Conservation (phyloP, 83 land plant species). For the Picea mariana region DNA sequence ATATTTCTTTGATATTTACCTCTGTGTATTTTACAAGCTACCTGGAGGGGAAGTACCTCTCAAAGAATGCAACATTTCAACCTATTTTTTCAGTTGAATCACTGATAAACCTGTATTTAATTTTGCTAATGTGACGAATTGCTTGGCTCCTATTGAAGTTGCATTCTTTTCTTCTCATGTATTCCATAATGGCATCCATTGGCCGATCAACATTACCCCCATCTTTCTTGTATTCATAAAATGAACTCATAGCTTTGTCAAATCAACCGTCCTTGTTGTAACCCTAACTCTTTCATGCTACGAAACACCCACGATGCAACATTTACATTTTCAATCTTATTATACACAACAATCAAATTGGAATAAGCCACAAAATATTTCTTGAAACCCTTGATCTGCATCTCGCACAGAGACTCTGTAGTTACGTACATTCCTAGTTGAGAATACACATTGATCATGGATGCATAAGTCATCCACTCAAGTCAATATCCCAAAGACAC, state of each 20-base stretch:
- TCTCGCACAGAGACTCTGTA: conserved; percentile 44
- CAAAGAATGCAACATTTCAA: too few relatives aligned
- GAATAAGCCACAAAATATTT: conserved; percentile 63
- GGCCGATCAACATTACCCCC: conserved; percentile 50
- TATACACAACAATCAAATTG: conserved; percentile 32
- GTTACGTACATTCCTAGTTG: conserved; percentile 20
- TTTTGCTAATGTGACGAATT: too few relatives aligned
- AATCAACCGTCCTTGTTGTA: conserved; percentile 43
- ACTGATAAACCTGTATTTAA: too few relatives aligned
- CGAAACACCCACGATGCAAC: conserved; percentile 13
- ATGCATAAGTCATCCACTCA: conserved; percentile 61
- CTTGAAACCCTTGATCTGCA: conserved; percentile 51
- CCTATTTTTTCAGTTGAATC: too few relatives aligned
- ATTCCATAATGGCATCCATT: conserved; percentile 50
- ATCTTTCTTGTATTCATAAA: conserved; percentile 39
- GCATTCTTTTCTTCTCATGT: too few relatives aligned
- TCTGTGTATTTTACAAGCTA: too few relatives aligned
- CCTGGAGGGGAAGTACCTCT: too few relatives aligned
- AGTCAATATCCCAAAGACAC: conserved; percentile 31
- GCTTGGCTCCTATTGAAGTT: too few relatives aligned
- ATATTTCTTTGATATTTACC: too few relatives aligned
- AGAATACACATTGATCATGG: conserved; percentile 37
- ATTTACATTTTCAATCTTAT: conserved; percentile 1
- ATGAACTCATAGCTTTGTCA: conserved; percentile 39
- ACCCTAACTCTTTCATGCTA: conserved; percentile 48